Base-by-base conservation (phyloP, 2,329 filamentous ascomycete genomes). In the Trichoderma sp. region DNA sequence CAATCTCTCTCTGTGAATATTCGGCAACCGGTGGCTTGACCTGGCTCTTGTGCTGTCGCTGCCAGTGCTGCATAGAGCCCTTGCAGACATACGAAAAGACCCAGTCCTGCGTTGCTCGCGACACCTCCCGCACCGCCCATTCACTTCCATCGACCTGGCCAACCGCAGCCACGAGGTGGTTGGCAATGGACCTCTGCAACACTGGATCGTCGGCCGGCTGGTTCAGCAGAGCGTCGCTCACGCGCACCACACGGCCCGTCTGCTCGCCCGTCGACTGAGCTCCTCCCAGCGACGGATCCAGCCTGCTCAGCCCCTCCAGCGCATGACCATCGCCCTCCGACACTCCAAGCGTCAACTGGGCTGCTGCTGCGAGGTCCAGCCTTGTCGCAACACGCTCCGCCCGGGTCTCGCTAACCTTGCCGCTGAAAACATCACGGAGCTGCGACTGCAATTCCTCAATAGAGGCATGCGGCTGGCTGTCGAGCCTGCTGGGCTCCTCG, bases 81-180 rank as follows among this genome's bases (percentile, higher is more conserved):
- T 83, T 85, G 81, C 88, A 90, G 20, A 83, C 78, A 73, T 87
- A 89, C 3, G 81, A 83, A 68, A 89, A 85, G 1, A 80, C 82
- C 87, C 87, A 89, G 6, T 87, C 86, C 58, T 86, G 83, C 0
- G 82, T 73, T 8, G 77, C 80, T 15, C 83, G 80, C 28, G 83
- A 82, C 23, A 86, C 81, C 20, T 85, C 80, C 23, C 84, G 81
- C 32, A 85, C 77, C 3, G 75, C 76, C 88, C 88, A 90, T 0
- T 77, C 78, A 73, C 86, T 87, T 15, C 80, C 80, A 73, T 90
- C 87, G 4, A 83, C 80, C 8, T 78, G 77, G 28, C 83, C 79
- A 15, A 89, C 74, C 3, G 80, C 78, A 12, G 76, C 76, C 36
- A 85, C 79, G 72, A 90, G 84, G 66, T 85, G 81, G 74, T 84